Conservation (phyloP, 768 basidiomycete species). For the Leccinum obscurum region DNA sequence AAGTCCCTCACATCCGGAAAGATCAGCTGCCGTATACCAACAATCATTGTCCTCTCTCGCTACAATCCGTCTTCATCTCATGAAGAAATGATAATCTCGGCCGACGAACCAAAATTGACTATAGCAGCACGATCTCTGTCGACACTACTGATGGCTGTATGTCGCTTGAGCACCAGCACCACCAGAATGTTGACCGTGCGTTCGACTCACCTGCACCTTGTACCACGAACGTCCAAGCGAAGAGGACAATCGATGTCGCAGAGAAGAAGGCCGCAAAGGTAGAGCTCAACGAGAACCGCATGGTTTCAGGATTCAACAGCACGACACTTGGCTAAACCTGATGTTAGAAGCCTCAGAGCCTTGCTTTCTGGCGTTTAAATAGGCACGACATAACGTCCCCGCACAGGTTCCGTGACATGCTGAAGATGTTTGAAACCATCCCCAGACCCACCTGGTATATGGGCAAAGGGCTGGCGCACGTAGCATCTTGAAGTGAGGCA, state of each 20-base stretch:
- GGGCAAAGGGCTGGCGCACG: background rate
- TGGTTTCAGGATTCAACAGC: background rate
- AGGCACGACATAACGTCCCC: background rate
- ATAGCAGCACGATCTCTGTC: too few relatives aligned
- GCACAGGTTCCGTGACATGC: background rate
- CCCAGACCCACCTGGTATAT: background rate
- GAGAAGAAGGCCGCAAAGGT: background rate
- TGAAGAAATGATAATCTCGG: background rate
- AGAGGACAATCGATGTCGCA: background rate
- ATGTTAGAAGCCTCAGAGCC: background rate
- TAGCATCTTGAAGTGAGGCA: slow-evolving; percentile 6
- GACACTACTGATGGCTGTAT: too few relatives aligned
- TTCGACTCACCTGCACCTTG: slow-evolving; percentile 15
- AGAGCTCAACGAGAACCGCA: slow-evolving; percentile 5
- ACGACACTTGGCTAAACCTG: background rate
- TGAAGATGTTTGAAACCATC: background rate
- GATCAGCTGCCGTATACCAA: background rate
- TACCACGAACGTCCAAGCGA: slow-evolving; percentile 6
- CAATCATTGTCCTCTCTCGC: background rate
- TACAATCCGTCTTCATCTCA: background rate
- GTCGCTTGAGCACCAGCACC: too few relatives aligned
- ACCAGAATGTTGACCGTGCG: too few relatives aligned
- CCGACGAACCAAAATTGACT: too few relatives aligned
- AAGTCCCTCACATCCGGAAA: background rate
- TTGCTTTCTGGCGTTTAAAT: background rate